These are phyloP conservation scores for Ajuga reptans DNA, from an alignment of 305 asterid species.

Conservation along the genomic window DNA sequence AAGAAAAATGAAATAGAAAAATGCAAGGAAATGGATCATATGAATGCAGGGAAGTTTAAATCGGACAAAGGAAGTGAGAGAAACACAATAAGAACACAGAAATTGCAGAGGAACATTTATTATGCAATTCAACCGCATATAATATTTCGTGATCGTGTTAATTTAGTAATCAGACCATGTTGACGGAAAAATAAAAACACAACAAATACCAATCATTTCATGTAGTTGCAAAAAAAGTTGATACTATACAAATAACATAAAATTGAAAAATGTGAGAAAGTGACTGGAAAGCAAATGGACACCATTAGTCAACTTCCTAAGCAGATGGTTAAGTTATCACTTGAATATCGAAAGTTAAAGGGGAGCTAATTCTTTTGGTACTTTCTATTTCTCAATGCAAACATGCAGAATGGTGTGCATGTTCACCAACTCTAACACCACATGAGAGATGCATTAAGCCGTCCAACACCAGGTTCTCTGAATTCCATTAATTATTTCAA, in stretches of 20 bases:
- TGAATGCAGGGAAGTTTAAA: not conserved
- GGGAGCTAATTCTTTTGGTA: not conserved
- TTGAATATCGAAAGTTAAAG: not conserved
- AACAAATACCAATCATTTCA: not conserved
- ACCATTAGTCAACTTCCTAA: no score
- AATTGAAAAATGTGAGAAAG: not conserved
- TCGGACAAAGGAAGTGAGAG: not conserved
- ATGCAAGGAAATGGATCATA: not conserved
- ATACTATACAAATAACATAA: not conserved
- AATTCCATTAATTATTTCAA: not conserved
- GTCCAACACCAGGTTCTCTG: not conserved
- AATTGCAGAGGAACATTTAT: not conserved
- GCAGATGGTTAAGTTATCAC: no score
- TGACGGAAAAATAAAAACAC: conserved; percentile 6
- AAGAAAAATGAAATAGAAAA: not conserved
- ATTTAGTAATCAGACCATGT: not conserved
- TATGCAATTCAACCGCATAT: not conserved
- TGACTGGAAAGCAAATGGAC: not conserved
- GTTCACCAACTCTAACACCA: not conserved
- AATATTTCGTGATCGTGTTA: not conserved
- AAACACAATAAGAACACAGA: not conserved
- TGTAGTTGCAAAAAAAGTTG: not conserved
- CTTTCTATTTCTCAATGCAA: not conserved
- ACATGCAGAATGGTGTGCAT: not conserved
- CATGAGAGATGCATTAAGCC: not conserved